Base-by-base conservation (phyloP, 2,329 filamentous ascomycete species). In the Phymatotrichopsis omnivora region DNA sequence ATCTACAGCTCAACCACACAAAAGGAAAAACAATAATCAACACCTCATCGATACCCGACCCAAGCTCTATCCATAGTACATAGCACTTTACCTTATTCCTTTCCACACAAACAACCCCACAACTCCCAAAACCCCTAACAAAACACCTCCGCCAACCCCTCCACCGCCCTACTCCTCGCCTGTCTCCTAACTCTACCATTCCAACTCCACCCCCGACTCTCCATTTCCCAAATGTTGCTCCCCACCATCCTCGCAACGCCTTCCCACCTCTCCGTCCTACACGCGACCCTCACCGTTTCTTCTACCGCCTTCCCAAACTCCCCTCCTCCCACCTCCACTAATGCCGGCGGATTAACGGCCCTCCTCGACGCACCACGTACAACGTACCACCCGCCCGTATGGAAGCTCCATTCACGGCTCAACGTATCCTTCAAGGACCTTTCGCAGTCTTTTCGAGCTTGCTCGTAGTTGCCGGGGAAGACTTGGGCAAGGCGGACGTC, bases 191-290 rank as follows among this genome's bases (percentile, higher is more conserved):
- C n/a, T n/a, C n/a, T n/a, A n/a, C n/a, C n/a, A n/a, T n/a, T n/a
- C n/a, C n/a, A n/a, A n/a, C n/a, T n/a, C n/a, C n/a, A n/a, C n/a
- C 51, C 42, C 32, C 48, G 39, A 14, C 38, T 36, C 39, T 51
- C 51, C 20, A 42, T 32, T 14, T 38, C 38, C 47, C 51, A 53
- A 16, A 51, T 51, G 7, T 30, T 24, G 12, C 8, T n/a, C 7
- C 42, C 43, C 23, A 42, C 40, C 28, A 19, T 45, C 32, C 19
- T 45, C 11, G 37, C 44, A 32, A 48, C 44, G n/a, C 22, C 17
- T 27, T 29, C 47, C 42, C 49, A 43, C 31, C 31, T 48, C 27
- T 53, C 43, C 14, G 47, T 53, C 33, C 51, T 39, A 19, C 39
- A 46, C n/a, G 44, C 47, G 17, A 47, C 38, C 17, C 24, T 40